Evolutionary conservation across 768 basidiomycete genomes (phyloP), one percentile per base, ranked within the genome.

Genomic region (Termitomyces sp.): DNA sequence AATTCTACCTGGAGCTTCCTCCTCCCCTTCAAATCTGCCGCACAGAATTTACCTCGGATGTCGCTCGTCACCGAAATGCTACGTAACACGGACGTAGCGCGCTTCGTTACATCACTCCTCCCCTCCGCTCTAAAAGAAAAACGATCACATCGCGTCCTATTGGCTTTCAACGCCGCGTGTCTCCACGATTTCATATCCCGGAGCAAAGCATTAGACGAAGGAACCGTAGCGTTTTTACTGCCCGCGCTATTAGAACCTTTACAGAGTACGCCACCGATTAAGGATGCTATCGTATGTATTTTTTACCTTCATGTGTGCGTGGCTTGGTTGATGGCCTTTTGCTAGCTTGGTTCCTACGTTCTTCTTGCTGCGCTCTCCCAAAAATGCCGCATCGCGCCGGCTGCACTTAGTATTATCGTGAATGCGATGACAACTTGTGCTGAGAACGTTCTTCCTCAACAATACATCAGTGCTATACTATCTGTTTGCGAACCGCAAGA

Each of bases 131-230:
- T 89, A 57, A 84, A 85, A 67, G 80, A 76, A 36, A 75, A 75
- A 2, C 70, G 73, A 58, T 69, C 71, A n/a, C 87, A 96, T 70
- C 87, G 87, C 40, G 84, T 90, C 0, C 75, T 98, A 16, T 73
- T 94, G 48, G 87, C 87, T 0, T 98, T 98, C 75, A 92, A 93
- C 72, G 83, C 90, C 7, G 88, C 90, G 7, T 84, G 83, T 0
- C 74, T 94, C 48, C 84, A 95, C 38, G 94, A 92, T 44, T 96
- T 90, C 68, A 79, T 99, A 42, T 82, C 85, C 40, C 76, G 81
- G 48, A 76, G 72, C 38, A 81, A 87, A 58, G 65, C 70, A 4
- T 68, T 91, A 36, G 85, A 90, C 65, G 90, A 91, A 69, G 88
- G 86, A 18, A 79, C 83, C 0, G 72, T 89, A 15, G 89, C 87